Evolutionary conservation across 768 basidiomycete species (phyloP).

Genomic region (Baorangia bicolor): DNA sequence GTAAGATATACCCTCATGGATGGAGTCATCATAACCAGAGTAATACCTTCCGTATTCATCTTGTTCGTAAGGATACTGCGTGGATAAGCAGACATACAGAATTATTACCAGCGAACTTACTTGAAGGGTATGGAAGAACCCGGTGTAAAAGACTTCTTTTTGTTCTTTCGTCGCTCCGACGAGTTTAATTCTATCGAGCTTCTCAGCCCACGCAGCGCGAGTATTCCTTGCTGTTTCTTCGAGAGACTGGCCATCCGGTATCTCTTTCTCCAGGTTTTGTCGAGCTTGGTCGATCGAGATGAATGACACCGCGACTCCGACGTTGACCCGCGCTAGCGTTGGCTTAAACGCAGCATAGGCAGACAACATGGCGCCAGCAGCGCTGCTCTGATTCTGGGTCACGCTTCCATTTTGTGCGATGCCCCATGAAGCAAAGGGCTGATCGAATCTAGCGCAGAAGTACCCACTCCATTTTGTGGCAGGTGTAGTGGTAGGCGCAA

Average conservation of each 20-base stretch:
- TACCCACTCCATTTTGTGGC: conserved; percentile 39
- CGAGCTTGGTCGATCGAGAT: conserved; percentile 69
- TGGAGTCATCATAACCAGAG: conserved; percentile 68
- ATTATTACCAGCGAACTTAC: conserved; percentile 27
- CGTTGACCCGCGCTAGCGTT: conserved; percentile 39
- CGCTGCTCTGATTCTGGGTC: conserved; percentile 26
- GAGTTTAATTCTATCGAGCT: conserved; percentile 51
- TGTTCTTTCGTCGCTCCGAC: conserved; percentile 48
- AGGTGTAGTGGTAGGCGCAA: conserved; percentile 52
- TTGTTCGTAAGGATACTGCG: conserved; percentile 75
- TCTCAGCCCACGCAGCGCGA: conserved; percentile 55
- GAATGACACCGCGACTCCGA: conserved; percentile 70
- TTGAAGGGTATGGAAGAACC: conserved; percentile 61
- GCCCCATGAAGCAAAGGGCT: conserved; percentile 46
- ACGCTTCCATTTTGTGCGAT: conserved; percentile 46
- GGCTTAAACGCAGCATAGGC: conserved; percentile 50
- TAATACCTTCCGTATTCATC: conserved; percentile 67
- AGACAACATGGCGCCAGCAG: conserved; percentile 46
- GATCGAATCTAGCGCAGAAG: conserved; percentile 61
- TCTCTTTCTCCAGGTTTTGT: conserved; percentile 48
- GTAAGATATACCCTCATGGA: conserved; percentile 69
- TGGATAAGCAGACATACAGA: not conserved
- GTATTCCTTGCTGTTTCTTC: conserved; percentile 51
- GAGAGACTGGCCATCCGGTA: conserved; percentile 45
- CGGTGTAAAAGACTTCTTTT: conserved; percentile 57